Conservation (phyloP, 2,329 filamentous ascomycete species). For the Aspergillus sp. region DNA sequence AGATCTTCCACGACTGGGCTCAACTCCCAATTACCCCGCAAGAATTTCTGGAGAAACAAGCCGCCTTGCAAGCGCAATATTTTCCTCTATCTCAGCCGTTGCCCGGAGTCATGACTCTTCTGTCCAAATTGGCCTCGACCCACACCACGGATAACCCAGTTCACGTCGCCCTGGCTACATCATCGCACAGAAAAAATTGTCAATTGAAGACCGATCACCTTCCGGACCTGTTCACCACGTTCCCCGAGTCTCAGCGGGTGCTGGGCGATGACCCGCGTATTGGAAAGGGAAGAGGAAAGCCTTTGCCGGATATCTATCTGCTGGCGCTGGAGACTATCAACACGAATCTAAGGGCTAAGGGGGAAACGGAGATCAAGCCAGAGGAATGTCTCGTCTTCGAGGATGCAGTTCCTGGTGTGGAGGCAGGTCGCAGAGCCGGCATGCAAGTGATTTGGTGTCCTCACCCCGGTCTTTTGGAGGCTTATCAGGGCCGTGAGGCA, state of each 20-base stretch:
- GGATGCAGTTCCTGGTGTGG: slow-evolving; percentile 88
- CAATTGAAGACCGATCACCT: slow-evolving; percentile 65
- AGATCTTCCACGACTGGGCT: slow-evolving; percentile 75
- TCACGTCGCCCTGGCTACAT: slow-evolving; percentile 83
- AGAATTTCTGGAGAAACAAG: slow-evolving; percentile 59
- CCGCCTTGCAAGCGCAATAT: slow-evolving; percentile 61
- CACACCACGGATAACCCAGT: slow-evolving; percentile 45
- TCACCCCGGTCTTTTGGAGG: slow-evolving; percentile 69
- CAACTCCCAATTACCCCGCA: slow-evolving; percentile 70
- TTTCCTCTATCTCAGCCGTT: slow-evolving; percentile 75
- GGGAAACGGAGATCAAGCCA: slow-evolving; percentile 62
- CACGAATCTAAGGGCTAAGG: slow-evolving; percentile 54
- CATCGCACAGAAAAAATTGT: slow-evolving; percentile 68
- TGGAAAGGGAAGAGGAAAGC: slow-evolving; percentile 77
- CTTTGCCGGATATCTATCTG: slow-evolving; percentile 89
- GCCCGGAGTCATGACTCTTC: slow-evolving; percentile 68
- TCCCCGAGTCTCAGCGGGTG: slow-evolving; percentile 66
- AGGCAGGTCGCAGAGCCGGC: slow-evolving; percentile 81
- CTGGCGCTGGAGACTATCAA: slow-evolving; percentile 84
- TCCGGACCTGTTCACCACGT: slow-evolving; percentile 50
- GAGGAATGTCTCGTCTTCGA: slow-evolving; percentile 96
- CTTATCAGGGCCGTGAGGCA: slow-evolving; percentile 70
- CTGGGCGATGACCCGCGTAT: slow-evolving; percentile 83
- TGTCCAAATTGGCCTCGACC: slow-evolving; percentile 41
- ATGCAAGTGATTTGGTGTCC: slow-evolving; percentile 96